Evolutionary conservation across 192 early-diverging fungal genomes (phyloP), one percentile per base, ranked within the genome.

Genomic region (Podila clonocystis): DNA sequence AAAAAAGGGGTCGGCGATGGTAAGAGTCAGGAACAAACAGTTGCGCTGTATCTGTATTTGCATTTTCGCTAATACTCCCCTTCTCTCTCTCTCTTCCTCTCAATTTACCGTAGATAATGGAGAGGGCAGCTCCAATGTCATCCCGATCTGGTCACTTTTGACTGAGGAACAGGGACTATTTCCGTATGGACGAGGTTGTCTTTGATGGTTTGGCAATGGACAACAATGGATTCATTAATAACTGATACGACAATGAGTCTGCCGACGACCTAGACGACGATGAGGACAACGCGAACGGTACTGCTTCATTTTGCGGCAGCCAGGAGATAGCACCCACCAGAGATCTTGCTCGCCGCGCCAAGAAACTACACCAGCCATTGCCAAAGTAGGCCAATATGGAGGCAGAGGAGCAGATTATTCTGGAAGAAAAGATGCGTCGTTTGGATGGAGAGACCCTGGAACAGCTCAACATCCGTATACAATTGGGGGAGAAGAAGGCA

Each of bases 401-500:
- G 58, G 28, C 24, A 15, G 30, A 30, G 12, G 26, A 29, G 24
- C 58, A 59, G 28, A 24, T 59, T 59, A 59, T 59, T 24, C 22
- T 30, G 22, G 22, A 59, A 30, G 58, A 59, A 30, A 59, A 59
- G 58, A 59, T 28, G 58, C 58, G 30, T 59, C 58, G 58, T 29
- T 59, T 59, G 58, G 26, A 24, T 15, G 17, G 30, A 24, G 58
- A 59, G 58, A 59, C 58, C 17, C 58, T 3, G 29, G 57, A 58
- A 22, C 57, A 29, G 57, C 28, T 58, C 57, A 58, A 58, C 57
- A 58, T 58, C 15, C 57, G 24, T 58, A 29, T 58, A 11, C 22
- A 58, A 58, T 11, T 28, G 57, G 57, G 26, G 24, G 57, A 58
- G 57, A 58, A 28, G 57, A 58, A 58, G 57, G 57, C 24, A 58